Evolutionary conservation across 2,329 filamentous ascomycete genomes (phyloP).

Genomic region (Epicoccum sorghinum): DNA sequence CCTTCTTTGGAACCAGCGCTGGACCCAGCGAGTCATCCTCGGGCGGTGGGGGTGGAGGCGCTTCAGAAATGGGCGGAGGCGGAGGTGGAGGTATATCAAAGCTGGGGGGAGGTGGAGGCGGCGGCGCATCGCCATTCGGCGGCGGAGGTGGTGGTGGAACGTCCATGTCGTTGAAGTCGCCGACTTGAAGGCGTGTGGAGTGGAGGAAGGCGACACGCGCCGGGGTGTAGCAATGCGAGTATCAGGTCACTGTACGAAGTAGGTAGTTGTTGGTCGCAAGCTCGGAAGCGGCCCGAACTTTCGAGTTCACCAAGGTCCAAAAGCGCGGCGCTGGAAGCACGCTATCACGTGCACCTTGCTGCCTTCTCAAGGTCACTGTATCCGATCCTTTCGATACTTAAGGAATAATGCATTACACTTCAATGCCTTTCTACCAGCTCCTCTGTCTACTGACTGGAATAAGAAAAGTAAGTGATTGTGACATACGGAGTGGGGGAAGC

Average conservation of each 20-base stretch:
- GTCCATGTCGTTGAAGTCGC: neutral
- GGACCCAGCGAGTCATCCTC: slow-evolving; percentile 33
- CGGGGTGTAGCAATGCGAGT: neutral
- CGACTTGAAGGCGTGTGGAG: neutral
- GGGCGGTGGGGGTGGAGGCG: slow-evolving; percentile 28
- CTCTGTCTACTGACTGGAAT: no score
- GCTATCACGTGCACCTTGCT: slow-evolving; percentile 6
- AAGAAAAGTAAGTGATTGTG: no score
- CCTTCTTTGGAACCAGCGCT: slow-evolving; percentile 49
- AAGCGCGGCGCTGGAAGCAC: neutral
- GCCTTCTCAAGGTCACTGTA: no score
- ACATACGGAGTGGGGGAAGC: no score
- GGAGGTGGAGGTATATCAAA: slow-evolving; percentile 36
- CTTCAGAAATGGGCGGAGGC: slow-evolving; percentile 20
- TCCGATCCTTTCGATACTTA: no score
- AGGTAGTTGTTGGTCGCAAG: slow-evolving; percentile 7
- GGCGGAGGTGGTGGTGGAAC: slow-evolving; percentile 46
- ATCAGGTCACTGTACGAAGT: neutral
- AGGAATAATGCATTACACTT: no score
- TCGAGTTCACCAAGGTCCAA: neutral
- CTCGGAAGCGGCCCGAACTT: no score
- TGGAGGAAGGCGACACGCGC: neutral
- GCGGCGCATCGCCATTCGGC: slow-evolving; percentile 46
- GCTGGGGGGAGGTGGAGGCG: slow-evolving; percentile 28
- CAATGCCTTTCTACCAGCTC: no score